Percentiles rank a stretch among this genome's conserved stretches.
phyloP scores from a whole-genome alignment of 78 protist genomes.

The Emiliania huxleyi region DNA sequence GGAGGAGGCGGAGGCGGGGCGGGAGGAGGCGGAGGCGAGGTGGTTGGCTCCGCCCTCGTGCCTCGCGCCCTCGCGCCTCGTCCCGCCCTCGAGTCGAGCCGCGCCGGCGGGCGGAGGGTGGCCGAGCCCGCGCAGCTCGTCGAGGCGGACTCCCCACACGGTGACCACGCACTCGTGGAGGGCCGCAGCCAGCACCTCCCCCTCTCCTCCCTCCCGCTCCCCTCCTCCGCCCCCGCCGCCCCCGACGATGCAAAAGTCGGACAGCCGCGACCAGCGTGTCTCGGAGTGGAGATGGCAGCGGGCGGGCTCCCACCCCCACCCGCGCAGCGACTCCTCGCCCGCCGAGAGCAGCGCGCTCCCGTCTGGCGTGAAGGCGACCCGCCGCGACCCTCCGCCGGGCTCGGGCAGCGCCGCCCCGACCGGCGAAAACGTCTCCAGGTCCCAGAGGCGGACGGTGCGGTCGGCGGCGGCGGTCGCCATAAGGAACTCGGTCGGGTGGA shows the following conservation, averaged over 20 bases:
- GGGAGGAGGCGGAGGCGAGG: not conserved
- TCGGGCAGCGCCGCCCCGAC: not conserved
- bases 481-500: slow-evolving; percentile 61
- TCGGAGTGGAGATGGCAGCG: not conserved
- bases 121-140: not conserved
- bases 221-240: no score
- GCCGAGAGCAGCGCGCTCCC: slow-evolving; percentile 14
- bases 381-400: not conserved
- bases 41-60: not conserved
- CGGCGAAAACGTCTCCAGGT: slow-evolving; percentile 46
- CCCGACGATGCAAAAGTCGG: not conserved
- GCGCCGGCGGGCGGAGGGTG: not conserved
- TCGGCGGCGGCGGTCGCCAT: slow-evolving; percentile 37
- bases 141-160: not conserved
- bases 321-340: slow-evolving; percentile 19
- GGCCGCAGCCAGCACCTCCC: not conserved
- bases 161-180: not conserved
- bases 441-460: slow-evolving; percentile 40
- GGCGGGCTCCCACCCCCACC: slow-evolving; percentile 8
- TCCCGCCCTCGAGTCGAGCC: no score
- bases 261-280: not conserved
- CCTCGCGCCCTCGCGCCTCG: no score
- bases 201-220: no score
- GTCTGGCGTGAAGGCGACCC: not conserved
- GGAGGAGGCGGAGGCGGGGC: not conserved